Evolutionary conservation across 2,329 filamentous ascomycete species (phyloP), one percentile per base, ranked within the genome.

Genomic region (Pseudogymnoascus sp.): DNA sequence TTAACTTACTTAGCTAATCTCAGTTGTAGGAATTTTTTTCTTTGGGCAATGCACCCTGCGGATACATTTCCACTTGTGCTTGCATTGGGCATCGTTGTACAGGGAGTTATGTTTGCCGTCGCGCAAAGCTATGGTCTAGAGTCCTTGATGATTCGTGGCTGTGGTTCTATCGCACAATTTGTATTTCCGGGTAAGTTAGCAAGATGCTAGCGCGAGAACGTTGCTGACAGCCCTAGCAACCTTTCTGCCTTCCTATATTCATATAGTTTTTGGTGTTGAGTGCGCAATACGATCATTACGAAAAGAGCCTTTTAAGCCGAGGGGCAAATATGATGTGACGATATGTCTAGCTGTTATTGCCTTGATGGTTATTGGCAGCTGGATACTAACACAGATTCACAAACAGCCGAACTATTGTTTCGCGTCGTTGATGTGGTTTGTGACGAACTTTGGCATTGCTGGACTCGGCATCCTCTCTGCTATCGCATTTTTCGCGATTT

Each of bases 371-470:
- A 71, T 89, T 36, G 73, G 76, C 41, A 85, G 83, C 19, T 87
- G 86, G 74, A 75, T 86, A 39, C 81, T 87, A 23, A 85, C 85
- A n/a, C 76, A 82, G 63, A 78, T 84, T 61, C 76, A 81, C 66
- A 79, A 77, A 4, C 81, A 86, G 48, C 79, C 80, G 4, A 81
- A 86, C 67, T 79, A 81, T 62, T 90, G 88, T 75, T 86, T 89
- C 69, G 85, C 85, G 23, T 86, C 85, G 6, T 78, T 90, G 6
- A 84, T 89, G 68, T 90, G 85, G 84, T 88, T 87, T 66, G 77
- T 89, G 45, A 79, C 82, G 63, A 79, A 78, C 68, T 90, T 85
- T 75, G 80, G 84, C n/a, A 72, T 80, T 14, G 80, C 82, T 4
- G 82, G 81, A 64, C 82, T 90, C 63, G 78, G 78, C 8, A 71